Base-by-base conservation (phyloP, 352 stramenopile genomes). In the Blastocystis hominis region DNA sequence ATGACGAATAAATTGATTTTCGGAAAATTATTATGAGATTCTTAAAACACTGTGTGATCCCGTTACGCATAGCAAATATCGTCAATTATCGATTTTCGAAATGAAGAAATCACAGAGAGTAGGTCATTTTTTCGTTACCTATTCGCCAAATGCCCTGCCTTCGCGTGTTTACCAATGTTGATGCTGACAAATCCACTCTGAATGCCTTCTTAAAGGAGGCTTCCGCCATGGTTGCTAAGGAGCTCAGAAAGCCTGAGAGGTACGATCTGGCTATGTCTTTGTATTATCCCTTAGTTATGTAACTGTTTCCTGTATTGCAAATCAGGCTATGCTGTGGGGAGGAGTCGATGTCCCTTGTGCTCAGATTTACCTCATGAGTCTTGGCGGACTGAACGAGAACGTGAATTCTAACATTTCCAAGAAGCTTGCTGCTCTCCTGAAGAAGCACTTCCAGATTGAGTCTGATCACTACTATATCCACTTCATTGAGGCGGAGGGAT, bases 401-500 rank as follows among this genome's bases (percentile, higher is more conserved):
- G 76, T 86, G 15, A 86, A 86, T 53, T 44, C 20, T 3, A 86
- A 86, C 53, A 86, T 86, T 86, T 76, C 59, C 6, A 54, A n/a
- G 2, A 86, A 86, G 42, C n/a, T 86, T 3, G 42, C 40, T 24
- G 44, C 38, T 24, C 63, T 86, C 34, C 47, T 86, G 6, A 40
- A 7, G 47, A 86, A 86, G 76, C 17, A 86, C 50, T 47, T 86
- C 30, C 54, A 75, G 63, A 76, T 86, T 68, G 10, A 50, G 6
- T 86, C 76, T 1, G 54, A 86, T 68, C 76, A 76, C 55, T 86
- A 86, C 30, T 86, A 86, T 75, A 34, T 86, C 30, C 76, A 86
- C 36, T 86, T 86, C 61, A 44, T 68, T 15, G 76, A 86, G 72
- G 46, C 47, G 20, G 76, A 86, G 24, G 50, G 50, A 86, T 86